Evolutionary conservation across 2,329 filamentous ascomycete species (phyloP).

Genomic region (Bipolaris victoriae): DNA sequence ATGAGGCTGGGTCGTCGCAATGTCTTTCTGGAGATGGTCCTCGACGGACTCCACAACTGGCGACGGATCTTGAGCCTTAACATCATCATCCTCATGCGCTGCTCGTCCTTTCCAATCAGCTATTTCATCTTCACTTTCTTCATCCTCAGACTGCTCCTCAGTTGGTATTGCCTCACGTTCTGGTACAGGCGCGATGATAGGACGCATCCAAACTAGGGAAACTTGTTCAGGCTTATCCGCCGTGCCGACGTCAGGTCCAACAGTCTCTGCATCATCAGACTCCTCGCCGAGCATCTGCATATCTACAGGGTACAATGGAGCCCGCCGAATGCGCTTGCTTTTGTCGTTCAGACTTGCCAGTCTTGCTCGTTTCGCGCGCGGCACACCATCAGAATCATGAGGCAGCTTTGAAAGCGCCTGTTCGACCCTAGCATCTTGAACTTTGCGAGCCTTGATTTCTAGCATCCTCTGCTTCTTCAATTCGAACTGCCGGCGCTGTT

Average conservation of each 20-base stretch:
- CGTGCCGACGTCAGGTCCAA: constrained; percentile 7
- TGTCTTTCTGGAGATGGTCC: background rate
- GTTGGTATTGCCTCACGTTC: constrained; percentile 3
- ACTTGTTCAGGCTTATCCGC: constrained; percentile 16
- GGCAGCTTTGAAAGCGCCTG: constrained; percentile 16
- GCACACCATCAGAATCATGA: constrained; percentile 6
- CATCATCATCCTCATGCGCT: background rate
- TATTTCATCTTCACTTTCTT: constrained; percentile 13
- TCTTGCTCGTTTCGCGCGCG: constrained; percentile 26
- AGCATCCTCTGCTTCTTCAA: constrained; percentile 24
- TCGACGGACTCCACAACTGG: background rate
- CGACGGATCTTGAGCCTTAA: background rate
- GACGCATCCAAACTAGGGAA: constrained; percentile 16
- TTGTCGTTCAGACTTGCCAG: constrained; percentile 39
- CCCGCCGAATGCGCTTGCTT: constrained; percentile 27
- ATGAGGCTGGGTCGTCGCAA: background rate
- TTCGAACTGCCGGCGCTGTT: constrained; percentile 20
- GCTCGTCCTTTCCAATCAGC: constrained; percentile 1
- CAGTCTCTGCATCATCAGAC: constrained; percentile 10
- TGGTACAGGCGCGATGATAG: constrained; percentile 9
- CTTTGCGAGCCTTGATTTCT: constrained; percentile 25
- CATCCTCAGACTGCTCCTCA: constrained; percentile 11
- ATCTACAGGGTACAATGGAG: constrained; percentile 12
- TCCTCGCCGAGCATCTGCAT: constrained; percentile 17
- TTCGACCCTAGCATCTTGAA: constrained; percentile 31